These are phyloP conservation scores for Ganoderma meredithae DNA, from an alignment of 1,284 basidiomycete genomes.

Conservation along the genomic window DNA sequence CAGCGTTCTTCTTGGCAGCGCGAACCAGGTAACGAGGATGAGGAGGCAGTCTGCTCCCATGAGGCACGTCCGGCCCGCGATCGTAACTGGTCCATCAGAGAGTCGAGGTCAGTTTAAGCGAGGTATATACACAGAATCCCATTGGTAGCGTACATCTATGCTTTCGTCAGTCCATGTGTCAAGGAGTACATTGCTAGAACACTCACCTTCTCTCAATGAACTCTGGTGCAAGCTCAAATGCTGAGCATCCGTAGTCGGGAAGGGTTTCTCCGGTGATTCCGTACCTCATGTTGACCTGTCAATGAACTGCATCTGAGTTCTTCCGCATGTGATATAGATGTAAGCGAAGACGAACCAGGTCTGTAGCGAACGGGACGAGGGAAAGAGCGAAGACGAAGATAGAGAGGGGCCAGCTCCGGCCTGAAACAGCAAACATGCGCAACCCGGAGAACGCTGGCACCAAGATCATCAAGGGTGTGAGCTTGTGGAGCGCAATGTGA, in stretches of 20 bases:
- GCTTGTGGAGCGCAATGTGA: neutral
- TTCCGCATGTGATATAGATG: neutral
- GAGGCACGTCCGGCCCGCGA: neutral
- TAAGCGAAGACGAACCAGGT: neutral
- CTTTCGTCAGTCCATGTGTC: neutral
- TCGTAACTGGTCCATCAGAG: neutral
- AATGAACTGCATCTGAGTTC: neutral
- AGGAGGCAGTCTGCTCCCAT: constrained; percentile 8
- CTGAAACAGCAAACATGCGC: constrained; percentile 15
- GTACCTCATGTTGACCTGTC: neutral
- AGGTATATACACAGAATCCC: neutral
- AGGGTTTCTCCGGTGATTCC: neutral
- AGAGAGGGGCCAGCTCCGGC: constrained; percentile 1
- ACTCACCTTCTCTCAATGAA: neutral
- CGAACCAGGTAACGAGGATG: neutral
- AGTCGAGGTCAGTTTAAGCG: neutral
- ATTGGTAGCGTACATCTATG: neutral
- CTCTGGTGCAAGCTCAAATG: neutral
- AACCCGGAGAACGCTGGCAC: constrained; percentile 17
- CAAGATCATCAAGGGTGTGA: neutral
- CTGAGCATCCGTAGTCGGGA: neutral
- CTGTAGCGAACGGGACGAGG: constrained; percentile 2
- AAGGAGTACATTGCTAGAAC: neutral
- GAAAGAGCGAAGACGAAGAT: constrained; percentile 10
- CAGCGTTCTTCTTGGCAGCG: neutral